Evolutionary conservation across 192 early-diverging fungal genomes (phyloP).

Genomic region (Chytriomyces sp.): DNA sequence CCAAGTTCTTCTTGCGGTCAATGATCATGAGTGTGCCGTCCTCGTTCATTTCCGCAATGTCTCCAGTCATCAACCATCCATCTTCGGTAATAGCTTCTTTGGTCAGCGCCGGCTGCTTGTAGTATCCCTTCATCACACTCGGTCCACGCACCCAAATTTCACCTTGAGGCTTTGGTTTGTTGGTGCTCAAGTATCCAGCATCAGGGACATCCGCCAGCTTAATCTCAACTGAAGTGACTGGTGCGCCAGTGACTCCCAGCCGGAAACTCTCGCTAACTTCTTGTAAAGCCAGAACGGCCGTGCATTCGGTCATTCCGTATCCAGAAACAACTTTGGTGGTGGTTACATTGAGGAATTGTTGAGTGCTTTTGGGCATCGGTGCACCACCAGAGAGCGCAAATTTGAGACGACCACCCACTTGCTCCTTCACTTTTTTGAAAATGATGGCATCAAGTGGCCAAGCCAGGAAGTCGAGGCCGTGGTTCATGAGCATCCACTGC

Average conservation of each 20-base stretch:
- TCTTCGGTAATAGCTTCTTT: slow-evolving; percentile 72
- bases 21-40: slow-evolving; percentile 84
- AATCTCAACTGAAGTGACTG: slow-evolving; percentile 77
- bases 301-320: slow-evolving; percentile 85
- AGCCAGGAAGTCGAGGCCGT: slow-evolving; percentile 63
- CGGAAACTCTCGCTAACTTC: slow-evolving; percentile 8
- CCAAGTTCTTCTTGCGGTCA: slow-evolving; percentile 92
- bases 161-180: slow-evolving; percentile 61
- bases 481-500: slow-evolving; percentile 70
- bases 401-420: slow-evolving; percentile 85
- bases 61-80: slow-evolving; percentile 89
- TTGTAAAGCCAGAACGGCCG: slow-evolving; percentile 62
- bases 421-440: slow-evolving; percentile 81
- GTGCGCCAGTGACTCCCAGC: slow-evolving; percentile 75
- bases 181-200: slow-evolving; percentile 34
- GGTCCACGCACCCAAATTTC: slow-evolving; percentile 88
- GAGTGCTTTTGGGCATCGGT: slow-evolving; percentile 82
- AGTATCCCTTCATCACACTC: slow-evolving; percentile 80
- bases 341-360: slow-evolving; percentile 76
- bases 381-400: slow-evolving; percentile 89
- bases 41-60: slow-evolving; percentile 83
- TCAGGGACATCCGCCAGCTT: slow-evolving; percentile 72
- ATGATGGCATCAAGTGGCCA: slow-evolving; percentile 74
- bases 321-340: slow-evolving; percentile 85
- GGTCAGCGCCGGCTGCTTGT: slow-evolving; percentile 71